Base-by-base conservation (phyloP, 805 yeast genomes). In the Maudiozyma bulderi region DNA sequence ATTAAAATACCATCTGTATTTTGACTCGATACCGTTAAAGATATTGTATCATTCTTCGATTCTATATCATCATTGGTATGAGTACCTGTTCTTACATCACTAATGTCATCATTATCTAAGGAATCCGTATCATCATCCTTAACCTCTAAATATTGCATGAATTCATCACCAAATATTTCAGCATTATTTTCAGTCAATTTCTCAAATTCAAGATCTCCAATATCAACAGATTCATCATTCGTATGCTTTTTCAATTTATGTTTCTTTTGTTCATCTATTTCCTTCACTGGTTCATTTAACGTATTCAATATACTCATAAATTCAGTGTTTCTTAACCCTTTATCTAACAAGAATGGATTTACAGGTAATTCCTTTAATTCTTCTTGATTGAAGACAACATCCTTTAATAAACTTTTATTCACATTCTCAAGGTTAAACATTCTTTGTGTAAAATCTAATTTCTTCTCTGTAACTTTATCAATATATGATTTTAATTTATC, bases 331-430 rank as follows among this genome's bases (percentile, higher is more conserved):
- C 84, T 68, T 46, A 80, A 64, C 59, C 76, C 78, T 57, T 80
- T 83, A 57, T 84, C 90, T 51, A 83, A 81, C 43, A 83, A 67
- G 57, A 73, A 83, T 0, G 89, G 89, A 42, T 78, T 80, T 0
- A 82, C 76, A 7, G 88, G 90, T 32, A 82, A 66, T 53, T 83
- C 88, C 46, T 68, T 76, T 38, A 79, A 62, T 0, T 75, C 64
- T 6, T 71, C 71, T 37, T 72, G 73, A n/a, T 82, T 71, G 38
- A 79, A 71, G 48, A 75, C 62, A 35, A 68, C 55, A 28, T 30
- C 26, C 26, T n/a, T 13, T 28, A 40, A 15, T 8, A 6, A 8
- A 40, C 33, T 29, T 53, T 78, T 81, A 29, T 82, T 79, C 50
- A 86, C 67, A 53, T 77, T 76, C 49, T 81, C 74, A 55, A 83